Conservation (phyloP, 495 filamentous ascomycete genomes). For the Wilcoxina mikolae region DNA sequence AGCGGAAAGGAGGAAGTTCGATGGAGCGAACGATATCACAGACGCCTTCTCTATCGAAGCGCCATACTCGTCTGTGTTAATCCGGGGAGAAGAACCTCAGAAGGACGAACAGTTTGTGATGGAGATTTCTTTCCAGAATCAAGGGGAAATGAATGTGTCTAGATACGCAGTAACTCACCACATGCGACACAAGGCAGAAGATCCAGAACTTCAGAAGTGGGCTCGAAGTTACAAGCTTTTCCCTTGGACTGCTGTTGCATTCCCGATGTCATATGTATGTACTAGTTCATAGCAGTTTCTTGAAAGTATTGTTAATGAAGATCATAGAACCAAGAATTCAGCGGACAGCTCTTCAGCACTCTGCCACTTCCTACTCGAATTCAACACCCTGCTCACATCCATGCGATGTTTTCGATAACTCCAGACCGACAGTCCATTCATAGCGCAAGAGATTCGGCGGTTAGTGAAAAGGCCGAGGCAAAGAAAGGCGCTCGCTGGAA, state of each 20-base stretch:
- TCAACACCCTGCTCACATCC: constrained; percentile 33
- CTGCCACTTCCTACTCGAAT: constrained; percentile 31
- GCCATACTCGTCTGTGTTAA: constrained; percentile 9
- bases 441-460: constrained; percentile 20
- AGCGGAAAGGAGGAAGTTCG: constrained; percentile 13
- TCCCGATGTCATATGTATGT: constrained; percentile 22
- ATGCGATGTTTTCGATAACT: constrained; percentile 33
- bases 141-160: neutral
- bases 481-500: constrained; percentile 30
- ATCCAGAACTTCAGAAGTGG: constrained; percentile 27
- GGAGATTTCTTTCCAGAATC: neutral
- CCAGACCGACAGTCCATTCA: constrained; percentile 32
- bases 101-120: neutral
- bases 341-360: constrained; percentile 29
- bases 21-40: constrained; percentile 5
- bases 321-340: neutral
- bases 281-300: too few species aligned
- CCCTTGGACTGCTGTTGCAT: constrained; percentile 33
- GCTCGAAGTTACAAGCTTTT: constrained; percentile 29
- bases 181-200: constrained; percentile 14
- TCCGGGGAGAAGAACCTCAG: constrained; percentile 12
- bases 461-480: constrained; percentile 20
- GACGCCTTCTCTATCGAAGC: constrained; percentile 6
- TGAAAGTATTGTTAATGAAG: too few species aligned
- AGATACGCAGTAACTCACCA: constrained; percentile 28